phyloP scores from a whole-genome alignment of 495 filamentous ascomycete species.

The Aspergillus cavernicola region DNA sequence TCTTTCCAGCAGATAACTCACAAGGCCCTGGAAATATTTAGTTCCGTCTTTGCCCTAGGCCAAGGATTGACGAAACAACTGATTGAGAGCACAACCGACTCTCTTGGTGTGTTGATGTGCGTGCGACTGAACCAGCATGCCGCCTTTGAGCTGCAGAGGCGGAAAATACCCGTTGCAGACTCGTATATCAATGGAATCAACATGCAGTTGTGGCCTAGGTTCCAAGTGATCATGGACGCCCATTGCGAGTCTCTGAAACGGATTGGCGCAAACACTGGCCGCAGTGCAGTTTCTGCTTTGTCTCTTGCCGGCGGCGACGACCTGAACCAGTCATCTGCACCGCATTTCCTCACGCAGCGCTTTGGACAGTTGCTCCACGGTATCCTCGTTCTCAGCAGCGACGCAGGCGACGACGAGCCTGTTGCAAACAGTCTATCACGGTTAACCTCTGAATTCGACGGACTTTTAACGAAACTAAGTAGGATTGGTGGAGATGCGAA shows the following conservation, averaged over 20 bases:
- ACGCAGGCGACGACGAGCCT: constrained; percentile 90
- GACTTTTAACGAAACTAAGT: constrained; percentile 65
- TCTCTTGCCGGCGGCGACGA: constrained; percentile 55
- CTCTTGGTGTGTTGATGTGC: constrained; percentile 78
- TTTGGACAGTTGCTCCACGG: constrained; percentile 89
- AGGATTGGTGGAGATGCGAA: constrained; percentile 67
- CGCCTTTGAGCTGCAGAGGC: constrained; percentile 87
- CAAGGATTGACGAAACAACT: constrained; percentile 72
- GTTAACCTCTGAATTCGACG: constrained; percentile 72
- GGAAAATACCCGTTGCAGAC: constrained; percentile 84
- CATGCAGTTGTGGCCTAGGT: constrained; percentile 95
- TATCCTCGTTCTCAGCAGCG: constrained; percentile 73
- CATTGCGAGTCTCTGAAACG: constrained; percentile 81
- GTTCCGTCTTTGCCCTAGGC: constrained; percentile 77
- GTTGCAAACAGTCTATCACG: constrained; percentile 74
- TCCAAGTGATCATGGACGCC: constrained; percentile 90
- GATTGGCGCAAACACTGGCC: constrained; percentile 48
- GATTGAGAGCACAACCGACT: constrained; percentile 72
- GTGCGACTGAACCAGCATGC: constrained; percentile 92
- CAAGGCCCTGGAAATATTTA: constrained; percentile 77
- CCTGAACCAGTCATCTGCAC: constrained; percentile 73
- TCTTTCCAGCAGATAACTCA: constrained; percentile 54
- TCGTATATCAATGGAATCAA: constrained; percentile 89
- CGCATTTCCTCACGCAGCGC: constrained; percentile 85
- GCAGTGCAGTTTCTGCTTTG: constrained; percentile 50